A percentile compares a stretch with the other conserved stretches of the same genome.
phyloP scores from a whole-genome alignment of 2,329 filamentous ascomycete species.

The Neofusicoccum sp. region DNA sequence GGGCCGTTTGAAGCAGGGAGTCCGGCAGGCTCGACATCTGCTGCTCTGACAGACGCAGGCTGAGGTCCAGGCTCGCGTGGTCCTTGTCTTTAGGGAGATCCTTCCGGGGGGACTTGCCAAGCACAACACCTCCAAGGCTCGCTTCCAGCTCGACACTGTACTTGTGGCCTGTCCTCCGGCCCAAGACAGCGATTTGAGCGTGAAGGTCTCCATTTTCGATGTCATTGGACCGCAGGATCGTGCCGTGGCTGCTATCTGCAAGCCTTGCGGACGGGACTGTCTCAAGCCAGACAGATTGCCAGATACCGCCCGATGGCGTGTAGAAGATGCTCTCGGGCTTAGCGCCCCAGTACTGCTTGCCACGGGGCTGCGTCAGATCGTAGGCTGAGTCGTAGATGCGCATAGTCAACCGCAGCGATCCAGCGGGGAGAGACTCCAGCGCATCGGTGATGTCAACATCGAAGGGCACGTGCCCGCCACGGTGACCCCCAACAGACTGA shows the following conservation, averaged over 20 bases:
- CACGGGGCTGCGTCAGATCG: constrained; percentile 63
- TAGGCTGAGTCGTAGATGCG: constrained; percentile 63
- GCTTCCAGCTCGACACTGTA: constrained; percentile 56
- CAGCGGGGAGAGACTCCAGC: constrained; percentile 23
- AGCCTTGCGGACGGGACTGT: constrained; percentile 53
- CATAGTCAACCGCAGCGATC: constrained; percentile 47
- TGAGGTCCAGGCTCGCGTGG: constrained; percentile 47
- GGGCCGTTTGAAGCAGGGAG: constrained; percentile 33
- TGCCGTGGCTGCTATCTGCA: constrained; percentile 58
- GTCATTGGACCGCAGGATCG: constrained; percentile 55
- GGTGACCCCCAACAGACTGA: constrained; percentile 52
- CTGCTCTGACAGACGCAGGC: constrained; percentile 48
- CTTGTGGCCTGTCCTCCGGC: constrained; percentile 46
- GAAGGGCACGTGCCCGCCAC: constrained; percentile 59
- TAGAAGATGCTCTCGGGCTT: constrained; percentile 62
- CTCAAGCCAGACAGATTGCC: constrained; percentile 59
- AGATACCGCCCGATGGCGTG: constrained; percentile 57
- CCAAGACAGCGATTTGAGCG: constrained; percentile 51
- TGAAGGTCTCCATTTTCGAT: constrained; percentile 53
- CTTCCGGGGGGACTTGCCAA: constrained; percentile 46
- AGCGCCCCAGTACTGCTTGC: constrained; percentile 66
- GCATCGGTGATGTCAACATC: constrained; percentile 57
- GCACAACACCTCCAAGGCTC: constrained; percentile 48
- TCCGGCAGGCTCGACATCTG: constrained; percentile 42
- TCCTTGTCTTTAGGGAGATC: constrained; percentile 52